These are phyloP conservation scores for Fraxinus latifolia DNA, from an alignment of 305 asterid genomes.

Conservation along the genomic window DNA sequence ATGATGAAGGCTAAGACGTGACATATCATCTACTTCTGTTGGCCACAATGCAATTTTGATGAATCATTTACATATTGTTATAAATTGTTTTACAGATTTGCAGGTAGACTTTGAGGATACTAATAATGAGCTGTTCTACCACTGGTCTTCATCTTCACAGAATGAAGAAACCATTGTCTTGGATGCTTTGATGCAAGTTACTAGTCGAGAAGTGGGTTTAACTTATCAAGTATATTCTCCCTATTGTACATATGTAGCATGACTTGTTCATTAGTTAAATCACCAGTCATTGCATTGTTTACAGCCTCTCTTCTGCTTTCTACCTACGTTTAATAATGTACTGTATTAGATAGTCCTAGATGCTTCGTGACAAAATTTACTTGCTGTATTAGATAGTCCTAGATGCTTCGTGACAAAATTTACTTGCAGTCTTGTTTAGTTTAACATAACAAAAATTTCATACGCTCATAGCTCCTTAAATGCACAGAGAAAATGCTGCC, in stretches of 20 bases:
- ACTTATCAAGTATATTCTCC: conserved; percentile 5
- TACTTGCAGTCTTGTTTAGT: background rate
- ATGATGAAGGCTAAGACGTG: background rate
- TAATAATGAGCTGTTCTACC: background rate
- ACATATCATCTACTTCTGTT: background rate
- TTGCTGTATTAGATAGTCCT: background rate
- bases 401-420: background rate
- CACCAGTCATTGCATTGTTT: background rate
- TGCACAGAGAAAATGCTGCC: background rate
- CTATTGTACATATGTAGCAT: conserved; percentile 27
- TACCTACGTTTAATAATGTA: background rate
- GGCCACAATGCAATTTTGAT: background rate
- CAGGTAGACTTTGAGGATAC: background rate
- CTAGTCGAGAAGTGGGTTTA: background rate
- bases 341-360: background rate
- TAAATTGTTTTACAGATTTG: background rate
- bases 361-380: background rate
- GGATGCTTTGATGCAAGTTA: background rate
- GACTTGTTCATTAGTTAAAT: conserved; percentile 15
- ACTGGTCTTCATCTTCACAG: background rate
- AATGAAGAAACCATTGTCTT: background rate
- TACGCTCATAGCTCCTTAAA: background rate
- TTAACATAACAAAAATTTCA: background rate
- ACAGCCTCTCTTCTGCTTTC: background rate
- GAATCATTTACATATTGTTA: background rate